Percentiles rank a stretch among this genome's conserved stretches.
phyloP scores from a whole-genome alignment of 192 early-diverging fungal species.

The Coemansia sp. region DNA sequence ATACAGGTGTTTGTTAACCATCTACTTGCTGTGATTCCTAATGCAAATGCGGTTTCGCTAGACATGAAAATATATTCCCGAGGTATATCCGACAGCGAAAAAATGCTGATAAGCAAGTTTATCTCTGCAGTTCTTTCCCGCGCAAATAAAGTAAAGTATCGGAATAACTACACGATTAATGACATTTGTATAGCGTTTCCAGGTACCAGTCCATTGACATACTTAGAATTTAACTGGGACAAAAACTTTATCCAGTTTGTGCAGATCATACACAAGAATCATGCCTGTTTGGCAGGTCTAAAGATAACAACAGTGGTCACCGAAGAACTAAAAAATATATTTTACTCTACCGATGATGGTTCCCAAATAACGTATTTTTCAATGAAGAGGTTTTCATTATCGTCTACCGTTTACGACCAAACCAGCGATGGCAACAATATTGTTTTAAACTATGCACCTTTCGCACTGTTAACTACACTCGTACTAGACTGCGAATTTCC shows the following conservation, averaged over 20 bases:
- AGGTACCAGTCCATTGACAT: background rate
- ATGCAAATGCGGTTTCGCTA: no score
- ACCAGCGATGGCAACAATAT: no score
- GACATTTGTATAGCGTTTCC: background rate
- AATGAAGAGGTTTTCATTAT: no score
- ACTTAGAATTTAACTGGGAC: slow-evolving; percentile 1
- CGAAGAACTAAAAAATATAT: background rate
- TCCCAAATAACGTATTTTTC: no score
- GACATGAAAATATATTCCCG: no score
- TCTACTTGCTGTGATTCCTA: no score
- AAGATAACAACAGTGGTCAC: background rate
- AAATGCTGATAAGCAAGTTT: background rate
- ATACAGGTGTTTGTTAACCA: no score
- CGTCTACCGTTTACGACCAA: no score
- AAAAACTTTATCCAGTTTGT: slow-evolving; percentile 3
- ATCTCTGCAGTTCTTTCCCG: background rate
- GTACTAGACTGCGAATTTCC: no score
- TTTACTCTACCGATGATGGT: background rate
- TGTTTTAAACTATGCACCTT: no score
- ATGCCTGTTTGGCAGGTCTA: background rate
- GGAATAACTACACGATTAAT: background rate
- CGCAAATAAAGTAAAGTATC: background rate
- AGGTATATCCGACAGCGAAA: background rate
- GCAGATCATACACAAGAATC: background rate
- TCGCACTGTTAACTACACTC: no score